A percentile compares a stretch with the other conserved stretches of the same genome.
Evolutionary conservation across 441 rosid genomes (phyloP).

Genomic region (Biscutella laevigata): DNA sequence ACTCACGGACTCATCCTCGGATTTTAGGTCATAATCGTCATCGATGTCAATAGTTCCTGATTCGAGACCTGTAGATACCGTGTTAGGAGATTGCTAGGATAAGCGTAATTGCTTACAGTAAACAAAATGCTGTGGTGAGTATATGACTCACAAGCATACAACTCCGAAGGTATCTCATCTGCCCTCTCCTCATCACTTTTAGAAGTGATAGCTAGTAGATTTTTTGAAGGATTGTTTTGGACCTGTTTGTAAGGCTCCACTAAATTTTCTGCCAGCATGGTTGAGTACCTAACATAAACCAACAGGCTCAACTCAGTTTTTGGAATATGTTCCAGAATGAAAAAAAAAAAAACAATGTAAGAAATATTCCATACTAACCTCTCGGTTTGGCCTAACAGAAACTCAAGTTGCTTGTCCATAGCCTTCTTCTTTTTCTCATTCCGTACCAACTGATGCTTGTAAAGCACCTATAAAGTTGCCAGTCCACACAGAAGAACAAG

Average conservation of each 20-base stretch:
- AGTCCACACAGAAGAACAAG: conserved; percentile 9
- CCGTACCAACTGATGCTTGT: conserved; percentile 92
- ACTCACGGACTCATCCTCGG: conserved; percentile 77
- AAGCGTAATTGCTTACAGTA: conserved; percentile 9
- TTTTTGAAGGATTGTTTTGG: conserved; percentile 30
- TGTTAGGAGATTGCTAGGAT: conserved; percentile 13
- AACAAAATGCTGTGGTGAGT: conserved; percentile 8
- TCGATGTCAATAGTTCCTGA: conserved; percentile 45
- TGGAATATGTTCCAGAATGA: not conserved
- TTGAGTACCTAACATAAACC: conserved; percentile 69
- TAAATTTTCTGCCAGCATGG: conserved; percentile 97
- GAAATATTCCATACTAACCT: conserved; percentile 38
- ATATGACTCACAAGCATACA: conserved; percentile 39
- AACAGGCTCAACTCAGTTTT: conserved; percentile 8
- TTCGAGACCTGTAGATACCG: conserved; percentile 33
- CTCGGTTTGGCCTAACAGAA: conserved; percentile 97
- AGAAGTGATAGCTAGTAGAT: conserved; percentile 26
- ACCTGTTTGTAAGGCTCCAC: conserved; percentile 44
- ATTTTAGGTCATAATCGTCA: conserved; percentile 54
- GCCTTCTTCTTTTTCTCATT: conserved; percentile 96
- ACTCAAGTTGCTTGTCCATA: conserved; percentile 94
- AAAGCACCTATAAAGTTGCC: conserved; percentile 55
- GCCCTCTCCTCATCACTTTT: conserved; percentile 32
- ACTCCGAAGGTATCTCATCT: conserved; percentile 29
- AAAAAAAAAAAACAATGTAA: not conserved